phyloP scores from a whole-genome alignment of 2,329 filamentous ascomycete species.

The Hypoxylon sp. region DNA sequence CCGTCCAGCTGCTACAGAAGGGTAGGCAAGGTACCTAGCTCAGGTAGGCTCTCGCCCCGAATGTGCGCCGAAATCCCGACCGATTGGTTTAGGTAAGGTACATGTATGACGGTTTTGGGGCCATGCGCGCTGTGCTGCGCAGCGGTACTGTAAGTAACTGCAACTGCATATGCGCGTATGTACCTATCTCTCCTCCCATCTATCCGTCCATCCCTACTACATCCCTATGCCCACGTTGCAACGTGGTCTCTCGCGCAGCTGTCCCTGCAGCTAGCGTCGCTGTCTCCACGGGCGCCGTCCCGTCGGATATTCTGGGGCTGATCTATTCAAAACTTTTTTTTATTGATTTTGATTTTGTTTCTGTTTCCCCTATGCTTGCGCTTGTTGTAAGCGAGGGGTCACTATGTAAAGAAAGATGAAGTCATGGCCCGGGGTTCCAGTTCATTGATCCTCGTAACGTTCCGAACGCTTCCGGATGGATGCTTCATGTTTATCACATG shows the following conservation, averaged over 20 bases:
- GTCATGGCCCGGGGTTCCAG: background rate
- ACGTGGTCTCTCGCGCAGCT: slow-evolving; percentile 41
- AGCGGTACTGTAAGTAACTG: slow-evolving; percentile 15
- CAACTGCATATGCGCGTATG: slow-evolving; percentile 27
- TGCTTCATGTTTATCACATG: slow-evolving; percentile 7
- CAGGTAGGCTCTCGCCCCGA: slow-evolving; percentile 20
- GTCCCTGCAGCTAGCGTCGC: slow-evolving; percentile 35
- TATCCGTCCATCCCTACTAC: background rate
- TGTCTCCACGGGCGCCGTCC: slow-evolving; percentile 36
- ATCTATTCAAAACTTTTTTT: background rate
- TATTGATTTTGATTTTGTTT: too few relatives aligned
- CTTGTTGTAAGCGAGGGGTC: too few relatives aligned
- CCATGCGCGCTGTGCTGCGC: slow-evolving; percentile 27
- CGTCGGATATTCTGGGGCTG: slow-evolving; percentile 24
- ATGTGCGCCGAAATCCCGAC: slow-evolving; percentile 39
- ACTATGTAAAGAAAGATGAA: background rate
- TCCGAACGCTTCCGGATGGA: background rate
- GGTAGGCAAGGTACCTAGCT: slow-evolving; percentile 3
- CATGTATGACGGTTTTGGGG: slow-evolving; percentile 19
- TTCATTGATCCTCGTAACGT: background rate
- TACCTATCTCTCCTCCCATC: background rate
- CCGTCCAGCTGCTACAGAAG: slow-evolving; percentile 3
- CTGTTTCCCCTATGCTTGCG: background rate
- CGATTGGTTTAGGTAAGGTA: slow-evolving; percentile 34
- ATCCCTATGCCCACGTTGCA: slow-evolving; percentile 39